phyloP scores from a whole-genome alignment of 345 rosid species.

The Cardamine occulta region DNA sequence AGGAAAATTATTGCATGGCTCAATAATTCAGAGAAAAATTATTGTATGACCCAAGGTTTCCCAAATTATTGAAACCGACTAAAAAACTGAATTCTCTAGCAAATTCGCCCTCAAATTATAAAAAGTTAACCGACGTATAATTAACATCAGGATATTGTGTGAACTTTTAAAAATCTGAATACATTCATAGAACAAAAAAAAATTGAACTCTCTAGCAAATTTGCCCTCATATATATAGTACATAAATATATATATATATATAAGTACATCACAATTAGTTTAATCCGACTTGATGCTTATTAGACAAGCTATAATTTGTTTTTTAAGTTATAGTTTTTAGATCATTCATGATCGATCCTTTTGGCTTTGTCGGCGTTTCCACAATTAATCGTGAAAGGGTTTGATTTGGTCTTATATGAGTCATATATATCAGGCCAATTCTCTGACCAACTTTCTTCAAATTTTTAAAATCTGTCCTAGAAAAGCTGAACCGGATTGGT shows the following conservation, averaged over 20 bases:
- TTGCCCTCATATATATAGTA: neutral
- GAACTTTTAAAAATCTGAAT: neutral
- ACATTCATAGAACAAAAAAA: neutral
- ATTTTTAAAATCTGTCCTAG: neutral
- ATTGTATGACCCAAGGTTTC: neutral
- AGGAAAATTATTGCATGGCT: neutral
- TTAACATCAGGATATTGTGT: neutral
- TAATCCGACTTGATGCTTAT: neutral
- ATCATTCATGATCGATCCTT: neutral
- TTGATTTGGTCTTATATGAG: neutral
- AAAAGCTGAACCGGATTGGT: conserved; percentile 1
- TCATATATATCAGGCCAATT: neutral
- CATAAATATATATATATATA: too few species aligned
- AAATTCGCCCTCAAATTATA: neutral
- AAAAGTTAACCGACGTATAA: neutral
- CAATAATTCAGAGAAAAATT: neutral
- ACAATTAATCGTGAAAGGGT: neutral
- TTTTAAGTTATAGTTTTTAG: neutral
- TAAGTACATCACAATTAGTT: neutral
- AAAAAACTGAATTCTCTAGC: neutral
- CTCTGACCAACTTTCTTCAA: neutral
- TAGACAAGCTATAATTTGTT: neutral
- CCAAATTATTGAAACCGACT: neutral
- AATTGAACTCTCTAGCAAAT: neutral
- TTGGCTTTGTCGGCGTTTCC: neutral